Evolutionary conservation across 73 alveolate species (phyloP), one percentile per base, ranked within the genome.

Genomic region (Stentor coeruleus): DNA sequence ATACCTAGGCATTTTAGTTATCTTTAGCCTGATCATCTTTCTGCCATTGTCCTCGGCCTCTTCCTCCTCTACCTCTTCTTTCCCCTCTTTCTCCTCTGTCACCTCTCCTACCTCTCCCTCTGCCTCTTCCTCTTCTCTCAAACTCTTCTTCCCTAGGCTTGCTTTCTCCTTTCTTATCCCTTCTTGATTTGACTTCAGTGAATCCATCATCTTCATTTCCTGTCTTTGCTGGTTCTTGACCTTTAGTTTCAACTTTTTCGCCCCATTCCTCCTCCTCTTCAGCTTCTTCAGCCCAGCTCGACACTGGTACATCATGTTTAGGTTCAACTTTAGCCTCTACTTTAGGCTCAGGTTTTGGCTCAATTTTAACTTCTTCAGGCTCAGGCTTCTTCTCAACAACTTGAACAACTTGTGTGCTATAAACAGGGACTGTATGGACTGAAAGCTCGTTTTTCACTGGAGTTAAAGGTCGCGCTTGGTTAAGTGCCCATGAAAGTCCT

Each of bases 1-100:
- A n/a, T n/a, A n/a, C n/a, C n/a, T n/a, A n/a, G n/a, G n/a, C n/a
- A n/a, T n/a, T n/a, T n/a, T n/a, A n/a, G n/a, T n/a, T n/a, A n/a
- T n/a, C n/a, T n/a, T n/a, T n/a, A n/a, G n/a, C n/a, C n/a, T n/a
- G n/a, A n/a, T n/a, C n/a, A n/a, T n/a, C n/a, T n/a, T n/a, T n/a
- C n/a, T n/a, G n/a, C n/a, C n/a, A n/a, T n/a, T n/a, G n/a, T n/a
- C n/a, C n/a, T n/a, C n/a, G n/a, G n/a, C n/a, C n/a, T n/a, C n/a
- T n/a, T n/a, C n/a, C n/a, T n/a, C 73, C 73, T 57, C 73, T 57
- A 20, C 35, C 35, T 57, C 73, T 57, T 57, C 73, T 57, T 57
- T n/a, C 35, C 28, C 73, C 28, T 57, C 73, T 57, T 31, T 57
- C 73, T 57, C 73, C 73, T 49, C 60, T 49, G 6, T 15, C 60